Evolutionary conservation across 2,329 filamentous ascomycete species (phyloP), one percentile per base, ranked within the genome.

Genomic region (Cryphonectria naterciae): DNA sequence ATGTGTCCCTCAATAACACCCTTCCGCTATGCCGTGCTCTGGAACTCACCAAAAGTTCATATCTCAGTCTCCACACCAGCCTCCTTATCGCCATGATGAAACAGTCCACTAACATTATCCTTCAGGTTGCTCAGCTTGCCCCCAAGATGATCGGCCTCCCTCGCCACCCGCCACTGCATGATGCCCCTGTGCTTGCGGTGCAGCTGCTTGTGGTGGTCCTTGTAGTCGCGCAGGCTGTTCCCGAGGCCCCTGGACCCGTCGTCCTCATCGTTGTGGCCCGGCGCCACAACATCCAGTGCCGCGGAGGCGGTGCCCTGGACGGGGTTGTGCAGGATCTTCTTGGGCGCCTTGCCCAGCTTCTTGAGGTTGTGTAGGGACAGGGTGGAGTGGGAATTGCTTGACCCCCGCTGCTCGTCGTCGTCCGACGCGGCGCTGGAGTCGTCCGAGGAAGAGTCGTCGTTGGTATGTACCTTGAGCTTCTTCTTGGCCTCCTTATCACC

Each of bases 141-240:
- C 80, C 88, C 77, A 83, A 83, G 28, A 84, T 86, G 81, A 74
- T 86, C 83, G 72, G 83, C 79, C 86, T 76, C 86, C 78, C 83
- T 82, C n/a, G 82, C 82, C 19, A 81, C 83, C n/a, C 84, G 81
- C 89, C 91, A 94, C 80, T 94, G 92, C 92, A 94, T 94, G 56
- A 92, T 77, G 0, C 92, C 92, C 32, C 89, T 81, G 76, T 94
- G 89, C 77, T 87, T 86, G 65, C 90, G 82, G 78, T 93, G 90
- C 73, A 92, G 80, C 72, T 87, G 84, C 78, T 86, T 87, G 73
- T 85, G 82, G 74, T 89, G 83, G 70, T 84, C 83, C 77, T 86
- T 88, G 77, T 90, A 92, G 72, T 92, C 89, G 70, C 84, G 86
- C 62, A 89, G 71, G 77, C 87, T 83, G 60, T 86, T 85, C 13